Conservation (phyloP, 1,139 yeast genomes). For the Lodderomyces theae region DNA sequence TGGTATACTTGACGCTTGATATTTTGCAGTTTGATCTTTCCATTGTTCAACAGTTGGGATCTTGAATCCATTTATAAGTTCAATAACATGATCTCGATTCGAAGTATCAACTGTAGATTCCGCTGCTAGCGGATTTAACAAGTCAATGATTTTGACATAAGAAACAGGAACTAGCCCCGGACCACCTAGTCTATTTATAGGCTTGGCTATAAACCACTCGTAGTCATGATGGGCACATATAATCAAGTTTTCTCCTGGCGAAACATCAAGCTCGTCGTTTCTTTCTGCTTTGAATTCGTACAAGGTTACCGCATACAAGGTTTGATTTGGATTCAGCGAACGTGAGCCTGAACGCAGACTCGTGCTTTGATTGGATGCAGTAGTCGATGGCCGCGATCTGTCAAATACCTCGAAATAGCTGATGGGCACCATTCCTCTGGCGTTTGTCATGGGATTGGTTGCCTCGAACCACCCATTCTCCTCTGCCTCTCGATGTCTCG, state of each 20-base stretch:
- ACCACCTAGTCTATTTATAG: conserved; percentile 91
- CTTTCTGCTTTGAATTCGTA: conserved; percentile 90
- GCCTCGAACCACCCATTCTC: conserved; percentile 81
- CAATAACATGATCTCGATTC: conserved; percentile 28
- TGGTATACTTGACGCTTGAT: conserved; percentile 87
- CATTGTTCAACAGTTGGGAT: conserved; percentile 94
- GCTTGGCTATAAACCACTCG: conserved; percentile 98
- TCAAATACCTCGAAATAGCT: conserved; percentile 78
- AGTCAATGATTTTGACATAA: conserved; percentile 82
- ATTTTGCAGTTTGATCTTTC: conserved; percentile 88
- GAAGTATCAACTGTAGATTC: conserved; percentile 16
- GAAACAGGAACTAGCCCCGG: conserved; percentile 95
- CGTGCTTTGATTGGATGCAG: conserved; percentile 9
- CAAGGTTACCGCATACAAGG: conserved; percentile 49
- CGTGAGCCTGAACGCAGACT: conserved; percentile 10
- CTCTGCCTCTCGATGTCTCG: conserved; percentile 24
- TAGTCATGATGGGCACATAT: conserved; percentile 94
- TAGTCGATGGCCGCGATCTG: conserved; percentile 43
- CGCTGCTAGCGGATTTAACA: conserved; percentile 45
- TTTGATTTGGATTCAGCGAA: conserved; percentile 23
- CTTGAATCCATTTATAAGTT: conserved; percentile 53
- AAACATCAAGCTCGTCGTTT: conserved; percentile 78
- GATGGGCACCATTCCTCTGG: conserved; percentile 85
- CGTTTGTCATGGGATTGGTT: conserved; percentile 75
- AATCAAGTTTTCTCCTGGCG: conserved; percentile 84